These are phyloP conservation scores for Diaporthe sp. DNA, from an alignment of 2,329 filamentous ascomycete species.

Conservation along the genomic window DNA sequence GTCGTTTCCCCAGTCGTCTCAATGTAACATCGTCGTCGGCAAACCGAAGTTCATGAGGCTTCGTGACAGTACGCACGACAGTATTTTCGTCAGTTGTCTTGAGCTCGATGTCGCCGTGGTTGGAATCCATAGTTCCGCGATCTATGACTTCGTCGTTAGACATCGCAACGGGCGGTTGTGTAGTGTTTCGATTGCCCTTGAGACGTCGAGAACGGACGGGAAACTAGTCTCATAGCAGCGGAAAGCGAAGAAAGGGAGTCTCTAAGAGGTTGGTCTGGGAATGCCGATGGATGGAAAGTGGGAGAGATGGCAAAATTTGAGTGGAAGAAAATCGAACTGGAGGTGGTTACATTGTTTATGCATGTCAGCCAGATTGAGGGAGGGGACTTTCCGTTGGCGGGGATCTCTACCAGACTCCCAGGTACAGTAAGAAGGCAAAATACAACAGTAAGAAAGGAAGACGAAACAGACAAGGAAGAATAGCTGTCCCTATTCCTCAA, in stretches of 20 bases:
- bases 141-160: background rate
- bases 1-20: slow-evolving; percentile 1
- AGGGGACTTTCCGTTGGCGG: too few species aligned
- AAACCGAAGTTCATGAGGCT: background rate
- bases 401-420: too few species aligned
- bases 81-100: background rate
- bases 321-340: background rate
- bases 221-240: background rate
- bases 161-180: background rate
- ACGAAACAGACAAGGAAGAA: too few species aligned
- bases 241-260: background rate
- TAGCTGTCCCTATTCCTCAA: too few species aligned
- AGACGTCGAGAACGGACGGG: background rate
- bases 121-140: background rate
- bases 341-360: background rate
- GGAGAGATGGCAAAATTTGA: background rate
- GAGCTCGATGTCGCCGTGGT: slow-evolving; percentile 8
- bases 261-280: background rate
- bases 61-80: background rate
- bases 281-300: background rate
- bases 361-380: background rate
- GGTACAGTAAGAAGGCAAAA: too few species aligned
- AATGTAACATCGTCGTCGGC: slow-evolving; percentile 1
- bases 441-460: too few species aligned
- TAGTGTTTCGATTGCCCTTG: background rate